phyloP scores from a whole-genome alignment of 2,329 filamentous ascomycete species.

The Neonectria magnoliae region DNA sequence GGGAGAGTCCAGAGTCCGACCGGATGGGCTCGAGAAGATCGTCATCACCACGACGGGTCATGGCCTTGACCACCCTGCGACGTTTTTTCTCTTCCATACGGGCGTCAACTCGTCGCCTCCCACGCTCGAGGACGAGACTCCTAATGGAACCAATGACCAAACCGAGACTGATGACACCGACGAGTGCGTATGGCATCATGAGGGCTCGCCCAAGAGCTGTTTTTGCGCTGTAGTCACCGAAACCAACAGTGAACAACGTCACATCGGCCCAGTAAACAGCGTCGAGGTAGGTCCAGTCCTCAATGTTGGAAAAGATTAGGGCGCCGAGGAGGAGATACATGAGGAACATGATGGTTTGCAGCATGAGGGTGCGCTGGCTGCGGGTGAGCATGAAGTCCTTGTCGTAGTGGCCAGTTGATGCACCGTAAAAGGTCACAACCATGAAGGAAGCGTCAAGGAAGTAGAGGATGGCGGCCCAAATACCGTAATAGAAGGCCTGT shows the following conservation, averaged over 20 bases:
- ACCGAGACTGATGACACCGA: conserved; percentile 86
- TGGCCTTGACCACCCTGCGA: conserved; percentile 55
- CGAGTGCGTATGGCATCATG: conserved; percentile 83
- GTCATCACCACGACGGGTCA: conserved; percentile 58
- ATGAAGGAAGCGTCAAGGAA: conserved; percentile 81
- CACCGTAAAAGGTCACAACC: conserved; percentile 82
- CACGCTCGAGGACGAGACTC: conserved; percentile 69
- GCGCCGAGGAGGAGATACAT: conserved; percentile 83
- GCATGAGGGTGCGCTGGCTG: conserved; percentile 86
- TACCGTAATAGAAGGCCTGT: conserved; percentile 87
- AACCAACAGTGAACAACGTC: conserved; percentile 72
- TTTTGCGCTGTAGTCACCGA: conserved; percentile 63
- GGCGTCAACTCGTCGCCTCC: conserved; percentile 62
- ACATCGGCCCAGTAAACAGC: conserved; percentile 83
- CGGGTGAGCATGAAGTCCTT: conserved; percentile 82
- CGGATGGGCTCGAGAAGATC: conserved; percentile 61
- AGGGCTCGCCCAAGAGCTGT: conserved; percentile 72
- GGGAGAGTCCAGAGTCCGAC: conserved; percentile 25
- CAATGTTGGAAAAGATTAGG: conserved; percentile 76
- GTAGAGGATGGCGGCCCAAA: conserved; percentile 83
- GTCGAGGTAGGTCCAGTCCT: conserved; percentile 81
- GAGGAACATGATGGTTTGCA: conserved; percentile 89
- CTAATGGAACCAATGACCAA: conserved; percentile 84
- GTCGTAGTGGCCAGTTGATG: conserved; percentile 73
- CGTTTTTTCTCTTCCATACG: conserved; percentile 70